These are phyloP conservation scores for Aspergillus awamori DNA, from an alignment of 2,329 filamentous ascomycete genomes.

Conservation along the genomic window DNA sequence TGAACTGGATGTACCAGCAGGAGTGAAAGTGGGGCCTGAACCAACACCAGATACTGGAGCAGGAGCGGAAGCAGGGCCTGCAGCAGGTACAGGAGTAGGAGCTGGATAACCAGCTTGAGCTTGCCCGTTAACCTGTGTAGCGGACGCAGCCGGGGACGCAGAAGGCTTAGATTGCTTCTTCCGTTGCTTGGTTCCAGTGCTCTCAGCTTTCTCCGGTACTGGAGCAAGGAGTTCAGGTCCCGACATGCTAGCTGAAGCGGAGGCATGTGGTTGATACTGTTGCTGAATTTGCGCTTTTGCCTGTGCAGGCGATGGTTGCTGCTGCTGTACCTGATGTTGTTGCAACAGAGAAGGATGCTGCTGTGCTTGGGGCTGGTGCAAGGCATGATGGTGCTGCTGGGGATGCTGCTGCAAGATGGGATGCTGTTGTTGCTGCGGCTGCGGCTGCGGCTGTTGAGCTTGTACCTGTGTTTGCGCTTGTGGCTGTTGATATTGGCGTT, in stretches of 20 bases:
- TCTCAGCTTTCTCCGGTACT: slow-evolving; percentile 14
- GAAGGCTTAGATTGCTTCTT: slow-evolving; percentile 16
- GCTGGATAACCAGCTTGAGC: slow-evolving; percentile 12
- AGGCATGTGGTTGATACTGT: slow-evolving; percentile 11
- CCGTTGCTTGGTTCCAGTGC: slow-evolving; percentile 14
- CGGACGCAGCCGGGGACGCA: slow-evolving; percentile 10
- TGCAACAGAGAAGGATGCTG: slow-evolving; percentile 23
- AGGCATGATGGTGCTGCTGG: slow-evolving; percentile 25
- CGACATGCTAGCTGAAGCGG: slow-evolving; percentile 17
- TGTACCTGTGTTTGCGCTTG: slow-evolving; percentile 22
- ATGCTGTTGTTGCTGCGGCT: slow-evolving; percentile 22
- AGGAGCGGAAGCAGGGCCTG: not conserved
- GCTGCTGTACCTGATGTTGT: slow-evolving; percentile 24
- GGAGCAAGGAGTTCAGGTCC: slow-evolving; percentile 6
- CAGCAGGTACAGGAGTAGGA: not conserved
- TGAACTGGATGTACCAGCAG: not conserved
- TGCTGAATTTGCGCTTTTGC: slow-evolving; percentile 6
- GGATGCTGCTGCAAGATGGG: slow-evolving; percentile 13
- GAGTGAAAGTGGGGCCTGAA: not conserved
- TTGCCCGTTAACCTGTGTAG: slow-evolving; percentile 21
- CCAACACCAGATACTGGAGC: not conserved
- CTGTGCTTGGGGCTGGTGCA: slow-evolving; percentile 22
- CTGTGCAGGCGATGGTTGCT: slow-evolving; percentile 9
- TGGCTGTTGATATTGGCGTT: slow-evolving; percentile 13
- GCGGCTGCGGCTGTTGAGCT: slow-evolving; percentile 20